These are phyloP conservation scores for Isochrysis galbana DNA, from an alignment of 78 protist species.

Conservation along the genomic window DNA sequence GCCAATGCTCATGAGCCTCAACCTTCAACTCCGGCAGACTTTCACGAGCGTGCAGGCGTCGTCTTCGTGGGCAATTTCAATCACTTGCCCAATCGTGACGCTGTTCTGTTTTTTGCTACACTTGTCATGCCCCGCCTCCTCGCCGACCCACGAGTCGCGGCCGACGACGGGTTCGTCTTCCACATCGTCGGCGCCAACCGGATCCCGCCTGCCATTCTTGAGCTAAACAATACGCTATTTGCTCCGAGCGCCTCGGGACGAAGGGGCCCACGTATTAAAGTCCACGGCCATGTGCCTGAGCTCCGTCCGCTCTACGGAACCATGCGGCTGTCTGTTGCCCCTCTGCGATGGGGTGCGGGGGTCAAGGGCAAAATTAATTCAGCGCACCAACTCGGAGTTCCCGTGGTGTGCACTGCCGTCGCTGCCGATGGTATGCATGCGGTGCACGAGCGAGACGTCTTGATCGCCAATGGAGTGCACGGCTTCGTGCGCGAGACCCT, in stretches of 20 bases:
- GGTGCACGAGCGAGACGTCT: neutral
- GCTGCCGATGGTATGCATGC: conserved; percentile 2
- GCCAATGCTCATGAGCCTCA: neutral
- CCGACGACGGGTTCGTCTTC: neutral
- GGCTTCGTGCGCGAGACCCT: neutral
- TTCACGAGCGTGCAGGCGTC: neutral
- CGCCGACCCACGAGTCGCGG: neutral
- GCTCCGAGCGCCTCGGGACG: neutral
- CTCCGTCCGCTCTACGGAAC: neutral
- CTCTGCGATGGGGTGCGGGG: conserved; percentile 13
- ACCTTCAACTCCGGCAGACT: neutral
- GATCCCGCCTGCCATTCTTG: neutral
- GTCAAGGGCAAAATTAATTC: neutral
- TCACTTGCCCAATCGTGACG: neutral
- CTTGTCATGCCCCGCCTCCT: neutral
- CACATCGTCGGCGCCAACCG: neutral
- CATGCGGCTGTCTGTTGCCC: neutral
- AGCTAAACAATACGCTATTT: neutral
- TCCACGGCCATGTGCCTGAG: neutral
- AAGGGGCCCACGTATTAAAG: neutral
- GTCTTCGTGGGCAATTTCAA: conserved; percentile 14
- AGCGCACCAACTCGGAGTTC: neutral
- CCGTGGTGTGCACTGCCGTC: neutral
- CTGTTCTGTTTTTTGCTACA: neutral
- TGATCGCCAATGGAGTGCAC: neutral